phyloP scores from a whole-genome alignment of 192 early-diverging fungal genomes.

The Allomyces javanicus region DNA sequence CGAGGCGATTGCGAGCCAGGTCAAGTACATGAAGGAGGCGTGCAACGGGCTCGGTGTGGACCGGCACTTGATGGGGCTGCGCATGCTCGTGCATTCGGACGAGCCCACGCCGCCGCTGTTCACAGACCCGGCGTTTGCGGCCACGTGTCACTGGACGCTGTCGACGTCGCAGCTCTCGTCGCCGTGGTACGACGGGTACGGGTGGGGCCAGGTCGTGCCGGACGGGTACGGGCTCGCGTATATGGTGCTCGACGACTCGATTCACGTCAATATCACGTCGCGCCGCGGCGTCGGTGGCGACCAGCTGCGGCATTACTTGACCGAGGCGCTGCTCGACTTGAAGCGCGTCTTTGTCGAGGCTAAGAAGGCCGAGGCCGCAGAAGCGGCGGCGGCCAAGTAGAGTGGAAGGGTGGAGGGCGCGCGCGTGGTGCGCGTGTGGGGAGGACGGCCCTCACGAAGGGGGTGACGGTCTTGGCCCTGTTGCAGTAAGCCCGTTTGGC shows the following conservation, averaged over 20 bases:
- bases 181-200: slow-evolving; percentile 85
- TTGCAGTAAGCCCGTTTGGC: no score
- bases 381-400: no score
- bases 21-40: slow-evolving; percentile 55
- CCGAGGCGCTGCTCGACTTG: no score
- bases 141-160: slow-evolving; percentile 72
- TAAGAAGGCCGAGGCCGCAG: no score
- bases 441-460: no score
- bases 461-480: no score
- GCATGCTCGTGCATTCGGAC: slow-evolving; percentile 45
- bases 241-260: slow-evolving; percentile 67
- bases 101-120: slow-evolving; percentile 73
- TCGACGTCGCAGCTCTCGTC: slow-evolving; percentile 82
- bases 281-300: no score
- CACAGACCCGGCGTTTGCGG: slow-evolving; percentile 59
- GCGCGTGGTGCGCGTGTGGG: no score
- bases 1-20: slow-evolving; percentile 56
- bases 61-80: slow-evolving; percentile 65
- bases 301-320: no score
- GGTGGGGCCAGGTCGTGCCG: slow-evolving; percentile 67
- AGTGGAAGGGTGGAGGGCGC: no score
- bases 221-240: slow-evolving; percentile 88
- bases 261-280: slow-evolving; percentile 73
- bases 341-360: no score
- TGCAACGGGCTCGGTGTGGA: slow-evolving; percentile 75